Base-by-base conservation (phyloP, 768 basidiomycete species). In the Paxillus ammoniavirescens region DNA sequence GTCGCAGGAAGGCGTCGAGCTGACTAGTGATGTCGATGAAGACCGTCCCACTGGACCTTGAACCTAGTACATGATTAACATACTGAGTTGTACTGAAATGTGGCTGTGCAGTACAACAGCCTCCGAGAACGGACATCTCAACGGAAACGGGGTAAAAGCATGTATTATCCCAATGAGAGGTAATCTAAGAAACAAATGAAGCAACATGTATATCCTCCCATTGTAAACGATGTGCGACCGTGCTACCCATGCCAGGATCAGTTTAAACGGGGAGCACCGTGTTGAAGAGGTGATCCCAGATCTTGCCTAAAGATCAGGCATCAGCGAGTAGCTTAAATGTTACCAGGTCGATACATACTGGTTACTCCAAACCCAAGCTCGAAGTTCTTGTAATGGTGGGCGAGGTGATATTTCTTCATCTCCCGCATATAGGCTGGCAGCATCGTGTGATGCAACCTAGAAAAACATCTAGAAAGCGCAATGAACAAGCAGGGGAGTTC, bases 371-470 rank as follows among this genome's bases (percentile, higher is more conserved):
- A 98, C 15, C 94, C 95, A 42, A 98, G 87, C 66, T 97, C 93
- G 68, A 93, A 96, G 76, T 97, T 96, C 74, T 97, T 97, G 78
- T 96, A 97, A 70, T 98, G 96, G 66, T 98, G 95, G 7, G 93
- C 94, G 58, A 99, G 82, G 64, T 99, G 97, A 66, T 98, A 98
- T 67, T 91, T 91, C 78, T 99, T 99, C 89, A 91, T 89, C 67
- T 93, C 88, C 53, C 79, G 80, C 73, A 98, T 69, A 73, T 98
- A 97, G 35, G 84, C 75, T 3, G 93, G 93, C 21, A 96, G 82
- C 60, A 77, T 83, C 3, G 90, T 87, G 73, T 97, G 93, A 67
- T 96, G 94, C 52, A 94, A 77, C 21, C 86, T 84, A 59, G 33
- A 56, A 42, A 26, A 21, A 47, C 48, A 30, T 60, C 60, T 42